Percentiles rank a stretch among this genome's conserved stretches.
phyloP scores from a whole-genome alignment of 2,329 filamentous ascomycete genomes.

The Pseudocercospora cruenta region DNA sequence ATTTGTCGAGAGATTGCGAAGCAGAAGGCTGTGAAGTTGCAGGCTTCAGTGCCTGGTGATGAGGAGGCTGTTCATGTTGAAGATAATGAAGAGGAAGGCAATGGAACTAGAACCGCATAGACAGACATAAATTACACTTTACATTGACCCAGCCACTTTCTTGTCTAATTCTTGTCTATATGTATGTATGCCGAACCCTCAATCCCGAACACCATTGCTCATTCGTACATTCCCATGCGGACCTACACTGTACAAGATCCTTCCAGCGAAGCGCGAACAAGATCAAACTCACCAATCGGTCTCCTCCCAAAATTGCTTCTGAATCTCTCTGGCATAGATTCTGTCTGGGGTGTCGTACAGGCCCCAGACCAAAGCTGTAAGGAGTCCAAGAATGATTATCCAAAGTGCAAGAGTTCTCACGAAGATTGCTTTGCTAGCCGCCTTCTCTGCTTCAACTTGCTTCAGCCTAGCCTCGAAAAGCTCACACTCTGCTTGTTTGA shows the following conservation, averaged over 20 bases:
- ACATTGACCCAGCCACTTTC: not conserved
- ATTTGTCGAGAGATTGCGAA: slow-evolving; percentile 65
- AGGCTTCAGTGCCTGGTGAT: not conserved
- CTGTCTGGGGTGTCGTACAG: not conserved
- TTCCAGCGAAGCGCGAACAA: not conserved
- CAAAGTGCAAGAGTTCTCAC: not conserved
- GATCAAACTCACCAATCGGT: not conserved
- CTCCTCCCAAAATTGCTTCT: not conserved
- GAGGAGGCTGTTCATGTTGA: not conserved
- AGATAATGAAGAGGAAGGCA: not conserved
- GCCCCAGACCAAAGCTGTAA: not conserved
- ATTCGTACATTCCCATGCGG: not conserved
- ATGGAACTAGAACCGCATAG: not conserved
- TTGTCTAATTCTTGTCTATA: not conserved
- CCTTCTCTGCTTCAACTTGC: not conserved
- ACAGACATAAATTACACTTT: not conserved
- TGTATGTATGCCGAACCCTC: not conserved
- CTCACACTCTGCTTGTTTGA: not conserved
- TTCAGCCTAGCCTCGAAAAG: not conserved
- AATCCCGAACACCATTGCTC: not conserved
- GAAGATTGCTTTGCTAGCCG: not conserved
- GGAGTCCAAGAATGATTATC: not conserved
- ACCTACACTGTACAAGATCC: not conserved
- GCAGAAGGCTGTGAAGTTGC: slow-evolving; percentile 44
- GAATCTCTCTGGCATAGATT: not conserved